Percentiles rank a stretch among this genome's conserved stretches.
phyloP scores from a whole-genome alignment of 345 rosid genomes.

The Eutrema heterophyllum region DNA sequence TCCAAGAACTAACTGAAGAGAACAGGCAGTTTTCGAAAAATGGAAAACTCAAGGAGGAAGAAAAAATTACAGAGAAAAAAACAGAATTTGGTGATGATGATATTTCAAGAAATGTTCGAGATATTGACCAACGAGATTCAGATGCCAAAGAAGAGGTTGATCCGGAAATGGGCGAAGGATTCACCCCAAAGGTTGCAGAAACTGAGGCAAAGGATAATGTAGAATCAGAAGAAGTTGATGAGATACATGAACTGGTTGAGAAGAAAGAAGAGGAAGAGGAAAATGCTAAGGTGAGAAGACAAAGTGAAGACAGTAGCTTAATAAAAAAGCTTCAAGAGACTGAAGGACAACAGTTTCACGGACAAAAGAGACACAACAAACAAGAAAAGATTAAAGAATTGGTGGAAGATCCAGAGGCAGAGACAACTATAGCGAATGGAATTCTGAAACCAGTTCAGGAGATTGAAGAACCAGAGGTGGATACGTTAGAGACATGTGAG shows the following conservation, averaged over 20 bases:
- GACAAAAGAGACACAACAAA: neutral
- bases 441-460: conserved; percentile 1
- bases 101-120: neutral
- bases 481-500: neutral
- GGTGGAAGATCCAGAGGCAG: conserved; percentile 1
- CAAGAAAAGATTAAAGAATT: neutral
- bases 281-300: neutral
- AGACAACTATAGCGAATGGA: neutral
- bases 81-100: conserved; percentile 7
- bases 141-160: neutral
- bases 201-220: neutral
- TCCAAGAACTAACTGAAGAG: neutral
- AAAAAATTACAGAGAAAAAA: neutral
- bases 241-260: neutral
- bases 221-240: neutral
- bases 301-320: neutral
- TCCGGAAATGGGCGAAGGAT: neutral
- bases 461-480: neutral
- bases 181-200: neutral
- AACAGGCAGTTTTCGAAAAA: neutral
- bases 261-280: neutral
- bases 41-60: neutral
- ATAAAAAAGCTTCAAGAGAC: conserved; percentile 1
- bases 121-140: neutral
- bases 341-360: neutral